phyloP scores from a whole-genome alignment of 164 flowering plant species.

The Vitis labrusca region DNA sequence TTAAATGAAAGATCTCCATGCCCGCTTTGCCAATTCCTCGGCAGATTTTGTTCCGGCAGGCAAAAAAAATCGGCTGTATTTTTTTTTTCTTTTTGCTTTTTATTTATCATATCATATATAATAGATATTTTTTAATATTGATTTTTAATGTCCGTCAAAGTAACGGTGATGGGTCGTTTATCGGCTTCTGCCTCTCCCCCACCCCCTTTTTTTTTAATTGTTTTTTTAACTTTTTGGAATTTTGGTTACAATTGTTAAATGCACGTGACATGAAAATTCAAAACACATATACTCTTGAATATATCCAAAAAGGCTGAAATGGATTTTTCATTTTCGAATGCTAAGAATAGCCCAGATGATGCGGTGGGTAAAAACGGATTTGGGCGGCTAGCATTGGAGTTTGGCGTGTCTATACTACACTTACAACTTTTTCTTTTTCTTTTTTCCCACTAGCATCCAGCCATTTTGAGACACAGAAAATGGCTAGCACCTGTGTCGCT shows the following conservation, averaged over 20 bases:
- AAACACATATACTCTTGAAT: no score
- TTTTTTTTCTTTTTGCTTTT: slow-evolving; percentile 3
- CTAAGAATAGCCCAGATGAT: no score
- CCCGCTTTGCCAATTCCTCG: slow-evolving; percentile 19
- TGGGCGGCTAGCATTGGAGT: no score
- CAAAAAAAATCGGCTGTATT: slow-evolving; percentile 17
- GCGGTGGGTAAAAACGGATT: no score
- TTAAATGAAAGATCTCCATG: neutral
- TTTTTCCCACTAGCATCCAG: no score
- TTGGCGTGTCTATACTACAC: no score
- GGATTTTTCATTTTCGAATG: no score
- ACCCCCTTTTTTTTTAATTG: neutral
- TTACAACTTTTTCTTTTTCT: no score
- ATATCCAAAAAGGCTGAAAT: no score
- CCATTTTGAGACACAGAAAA: no score
- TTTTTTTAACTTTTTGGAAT: neutral
- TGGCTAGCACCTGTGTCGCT: no score
- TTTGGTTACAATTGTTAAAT: neutral
- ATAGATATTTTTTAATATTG: neutral
- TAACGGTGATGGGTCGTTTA: slow-evolving; percentile 28
- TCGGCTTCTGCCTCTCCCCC: neutral
- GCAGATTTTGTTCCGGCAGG: slow-evolving; percentile 39
- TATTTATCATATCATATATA: neutral
- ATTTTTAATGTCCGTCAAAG: slow-evolving; percentile 24
- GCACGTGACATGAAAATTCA: slow-evolving; percentile 6